Evolutionary conservation across 495 filamentous ascomycete species (phyloP), one percentile per base, ranked within the genome.

Genomic region (Xylaria acuta): DNA sequence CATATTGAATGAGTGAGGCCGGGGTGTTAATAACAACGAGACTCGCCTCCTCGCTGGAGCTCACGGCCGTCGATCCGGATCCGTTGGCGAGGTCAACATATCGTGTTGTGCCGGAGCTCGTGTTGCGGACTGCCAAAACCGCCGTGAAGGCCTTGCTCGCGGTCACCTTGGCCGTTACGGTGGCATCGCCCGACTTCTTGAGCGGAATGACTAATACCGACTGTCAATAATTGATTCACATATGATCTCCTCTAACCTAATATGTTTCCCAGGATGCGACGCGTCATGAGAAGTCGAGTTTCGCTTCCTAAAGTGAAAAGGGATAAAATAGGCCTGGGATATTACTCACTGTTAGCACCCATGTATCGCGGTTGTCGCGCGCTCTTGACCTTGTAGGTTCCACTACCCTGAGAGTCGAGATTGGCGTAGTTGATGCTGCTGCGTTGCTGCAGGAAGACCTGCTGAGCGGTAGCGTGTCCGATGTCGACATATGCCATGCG

Each of bases 401-500:
- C 84, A 20, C 64, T 73, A 12, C 80, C 78, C 34, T 74, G 75
- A 0, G 77, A 72, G 58, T 86, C 83, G 11, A 83, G 63, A 51
- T 86, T 85, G 16, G 81, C 81, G 43, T 84, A 84, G 60, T 79
- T 85, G 18, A 83, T 67, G 38, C 72, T 75, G 18, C 72, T 77
- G 40, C 74, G 70, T 71, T 82, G 75, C 30, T 63, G 72, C 16
- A 73, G 71, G 72, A 80, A 85, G 49, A 77, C 60, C 22, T 76
- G 76, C 40, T 75, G 74, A 1, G 81, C 81, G 53, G 83, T 82
- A 18, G 73, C 73, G 69, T 85, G 79, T 18, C 81, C 82, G 53
- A 86, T 81, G 47, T 85, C 84, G 5, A 83, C 80, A 43, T 82
- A 84, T 0, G 84, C 84, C 83, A 85, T 86, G 5, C 82, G 74